Evolutionary conservation across 2,329 filamentous ascomycete species (phyloP).

Genomic region (Fonsecaea nubica): DNA sequence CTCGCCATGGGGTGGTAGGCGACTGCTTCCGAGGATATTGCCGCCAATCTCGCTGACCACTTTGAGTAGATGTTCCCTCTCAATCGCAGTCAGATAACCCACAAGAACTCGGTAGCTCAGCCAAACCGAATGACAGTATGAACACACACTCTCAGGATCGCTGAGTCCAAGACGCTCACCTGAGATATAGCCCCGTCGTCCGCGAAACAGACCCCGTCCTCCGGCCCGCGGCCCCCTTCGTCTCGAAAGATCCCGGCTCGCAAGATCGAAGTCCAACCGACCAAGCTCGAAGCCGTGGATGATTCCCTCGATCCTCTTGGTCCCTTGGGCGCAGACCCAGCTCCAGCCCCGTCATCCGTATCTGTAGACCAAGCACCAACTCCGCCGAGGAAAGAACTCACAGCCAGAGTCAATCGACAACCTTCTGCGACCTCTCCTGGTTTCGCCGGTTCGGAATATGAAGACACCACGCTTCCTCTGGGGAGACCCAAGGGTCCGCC

Average conservation of each 20-base stretch:
- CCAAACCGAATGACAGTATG: slow-evolving; percentile 40
- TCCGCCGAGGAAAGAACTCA: slow-evolving; percentile 65
- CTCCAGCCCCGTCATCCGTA: slow-evolving; percentile 43
- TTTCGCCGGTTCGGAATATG: slow-evolving; percentile 72
- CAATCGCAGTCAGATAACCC: slow-evolving; percentile 44
- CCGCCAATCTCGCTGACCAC: slow-evolving; percentile 38
- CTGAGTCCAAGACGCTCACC: slow-evolving; percentile 24
- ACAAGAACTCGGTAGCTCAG: slow-evolving; percentile 40
- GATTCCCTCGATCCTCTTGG: slow-evolving; percentile 68
- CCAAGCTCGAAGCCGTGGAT: slow-evolving; percentile 68
- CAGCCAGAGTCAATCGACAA: slow-evolving; percentile 44
- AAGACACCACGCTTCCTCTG: slow-evolving; percentile 67
- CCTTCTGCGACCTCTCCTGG: slow-evolving; percentile 53
- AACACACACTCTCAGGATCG: slow-evolving; percentile 18
- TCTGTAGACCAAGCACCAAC: slow-evolving; percentile 61
- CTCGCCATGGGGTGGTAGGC: slow-evolving; percentile 59
- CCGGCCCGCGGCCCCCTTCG: slow-evolving; percentile 55
- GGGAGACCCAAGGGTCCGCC: slow-evolving; percentile 69
- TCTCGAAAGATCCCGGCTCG: slow-evolving; percentile 60
- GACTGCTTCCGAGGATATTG: slow-evolving; percentile 40
- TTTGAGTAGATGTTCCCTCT: slow-evolving; percentile 54
- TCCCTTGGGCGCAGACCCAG: slow-evolving; percentile 56
- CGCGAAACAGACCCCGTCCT: slow-evolving; percentile 45
- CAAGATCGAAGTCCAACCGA: slow-evolving; percentile 66
- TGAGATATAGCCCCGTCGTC: slow-evolving; percentile 34